Percentiles rank a stretch among this genome's conserved stretches.
Evolutionary conservation across 805 yeast species (phyloP).

Genomic region (Kodamaea kaohsiungensis): DNA sequence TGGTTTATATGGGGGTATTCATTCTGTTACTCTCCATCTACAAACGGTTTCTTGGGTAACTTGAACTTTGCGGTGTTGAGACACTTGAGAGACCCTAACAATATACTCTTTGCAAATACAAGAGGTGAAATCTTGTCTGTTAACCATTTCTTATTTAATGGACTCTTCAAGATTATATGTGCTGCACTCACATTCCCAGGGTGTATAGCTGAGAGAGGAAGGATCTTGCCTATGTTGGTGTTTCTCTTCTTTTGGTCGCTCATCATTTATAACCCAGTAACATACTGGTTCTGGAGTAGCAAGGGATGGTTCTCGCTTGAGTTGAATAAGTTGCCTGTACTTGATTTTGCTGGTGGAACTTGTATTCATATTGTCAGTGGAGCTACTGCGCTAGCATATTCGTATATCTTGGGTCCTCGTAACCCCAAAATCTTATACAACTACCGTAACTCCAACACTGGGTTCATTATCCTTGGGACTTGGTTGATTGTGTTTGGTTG

Average conservation of each 20-base stretch:
- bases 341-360: constrained; percentile 48
- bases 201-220: constrained; percentile 45
- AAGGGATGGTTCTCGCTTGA: constrained; percentile 45
- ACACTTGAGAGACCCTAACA: constrained; percentile 21
- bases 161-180: constrained; percentile 39
- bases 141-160: constrained; percentile 41
- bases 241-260: constrained; percentile 41
- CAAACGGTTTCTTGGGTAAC: constrained; percentile 31
- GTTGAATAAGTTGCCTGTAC: constrained; percentile 32
- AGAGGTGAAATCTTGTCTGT: constrained; percentile 40
- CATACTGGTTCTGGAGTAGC: constrained; percentile 47
- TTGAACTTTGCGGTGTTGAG: constrained; percentile 17
- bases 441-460: constrained; percentile 38
- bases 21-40: constrained; percentile 36
- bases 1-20: constrained; percentile 50
- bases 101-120: constrained; percentile 30
- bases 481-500: constrained; percentile 36
- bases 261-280: constrained; percentile 43
- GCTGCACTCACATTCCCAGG: constrained; percentile 45
- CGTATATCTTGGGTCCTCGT: constrained; percentile 44
- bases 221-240: constrained; percentile 42
- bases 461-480: constrained; percentile 35
- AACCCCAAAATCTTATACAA: constrained; percentile 38
- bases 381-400: constrained; percentile 45
- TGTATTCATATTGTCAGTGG: constrained; percentile 48